These are phyloP conservation scores for Handroanthus guayacan DNA, from an alignment of 257 asterid genomes.

Conservation along the genomic window DNA sequence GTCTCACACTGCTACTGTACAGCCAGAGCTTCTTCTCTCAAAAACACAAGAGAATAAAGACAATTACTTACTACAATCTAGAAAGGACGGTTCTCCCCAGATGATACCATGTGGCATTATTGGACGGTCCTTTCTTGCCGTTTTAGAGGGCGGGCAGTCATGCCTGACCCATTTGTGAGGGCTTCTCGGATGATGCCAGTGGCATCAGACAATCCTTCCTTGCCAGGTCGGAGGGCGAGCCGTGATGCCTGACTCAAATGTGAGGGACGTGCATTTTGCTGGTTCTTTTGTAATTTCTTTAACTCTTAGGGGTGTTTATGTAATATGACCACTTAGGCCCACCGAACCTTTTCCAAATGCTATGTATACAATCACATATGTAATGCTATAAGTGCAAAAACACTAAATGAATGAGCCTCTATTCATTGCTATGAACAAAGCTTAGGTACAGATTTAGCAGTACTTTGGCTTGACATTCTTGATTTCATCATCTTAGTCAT, in stretches of 20 bases:
- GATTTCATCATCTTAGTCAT: constrained; percentile 79
- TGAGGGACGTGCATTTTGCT: too few relatives aligned
- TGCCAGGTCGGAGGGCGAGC: too few relatives aligned
- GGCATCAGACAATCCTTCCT: too few relatives aligned
- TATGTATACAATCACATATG: neutral
- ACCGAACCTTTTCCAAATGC: too few relatives aligned
- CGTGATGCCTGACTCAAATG: too few relatives aligned
- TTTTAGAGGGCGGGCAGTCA: too few relatives aligned
- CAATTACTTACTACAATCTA: constrained; percentile 31
- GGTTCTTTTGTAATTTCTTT: too few relatives aligned
- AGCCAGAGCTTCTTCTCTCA: constrained; percentile 34
- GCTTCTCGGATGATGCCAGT: too few relatives aligned
- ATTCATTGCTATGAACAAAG: constrained; percentile 65
- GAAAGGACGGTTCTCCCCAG: constrained; percentile 44
- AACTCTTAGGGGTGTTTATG: too few relatives aligned
- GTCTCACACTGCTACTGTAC: neutral
- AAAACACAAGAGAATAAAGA: constrained; percentile 14
- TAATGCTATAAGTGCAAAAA: constrained; percentile 6
- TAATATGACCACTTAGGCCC: too few relatives aligned
- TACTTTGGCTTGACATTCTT: constrained; percentile 56
- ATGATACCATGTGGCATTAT: neutral
- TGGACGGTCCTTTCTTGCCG: too few relatives aligned
- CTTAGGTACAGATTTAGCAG: constrained; percentile 69
- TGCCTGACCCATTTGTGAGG: too few relatives aligned
- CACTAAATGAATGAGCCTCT: neutral